Evolutionary conservation across 2,329 filamentous ascomycete genomes (phyloP), one percentile per base, ranked within the genome.

Genomic region (Cercospora citrullina): DNA sequence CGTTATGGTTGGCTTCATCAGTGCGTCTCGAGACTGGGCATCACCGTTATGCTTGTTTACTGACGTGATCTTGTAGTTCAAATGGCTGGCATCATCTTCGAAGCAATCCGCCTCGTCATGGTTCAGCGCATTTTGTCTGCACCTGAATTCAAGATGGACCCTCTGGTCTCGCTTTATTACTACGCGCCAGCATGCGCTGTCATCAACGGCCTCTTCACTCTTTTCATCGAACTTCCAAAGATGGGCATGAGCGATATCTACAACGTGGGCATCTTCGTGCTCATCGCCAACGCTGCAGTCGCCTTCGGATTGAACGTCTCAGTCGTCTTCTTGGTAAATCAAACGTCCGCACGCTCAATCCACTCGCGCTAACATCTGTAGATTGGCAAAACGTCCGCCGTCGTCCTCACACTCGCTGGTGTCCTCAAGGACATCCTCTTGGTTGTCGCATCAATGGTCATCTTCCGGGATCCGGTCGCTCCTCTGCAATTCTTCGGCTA

Each of bases 81-180:
- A 83, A 84, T 91, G 70, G 89, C 85, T 64, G 92, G 92, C 76
- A 90, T 95, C 76, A 80, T 90, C 75, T 95, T 94, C 77, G 92
- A 95, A 82, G 92, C 92, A 64, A 86, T 93, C 72, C 90, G 92
- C 75, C 86, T 95, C 69, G 92, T 91, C 83, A 90, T 95, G 89
- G 91, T 95, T 63, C 90, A 94, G 84, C 89, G 90, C 68, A 86
- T 95, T 55, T 87, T 95, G 75, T 93, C 89, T 84, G 91, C 90
- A 33, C 86, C 90, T 59, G 91, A 94, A 81, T 94, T 90, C 87
- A 94, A 94, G 87, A 95, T 95, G 92, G 92, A 95, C 79, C 92
- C 92, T 18, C 84, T 95, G n/a, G 92, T 95, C 62, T 95, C 92
- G 31, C 87, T 95, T 8, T 95, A 95, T 86, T 95, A 95, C 85